Evolutionary conservation across 2,329 filamentous ascomycete genomes (phyloP), one percentile per base, ranked within the genome.

Genomic region (Penicillium sp.): DNA sequence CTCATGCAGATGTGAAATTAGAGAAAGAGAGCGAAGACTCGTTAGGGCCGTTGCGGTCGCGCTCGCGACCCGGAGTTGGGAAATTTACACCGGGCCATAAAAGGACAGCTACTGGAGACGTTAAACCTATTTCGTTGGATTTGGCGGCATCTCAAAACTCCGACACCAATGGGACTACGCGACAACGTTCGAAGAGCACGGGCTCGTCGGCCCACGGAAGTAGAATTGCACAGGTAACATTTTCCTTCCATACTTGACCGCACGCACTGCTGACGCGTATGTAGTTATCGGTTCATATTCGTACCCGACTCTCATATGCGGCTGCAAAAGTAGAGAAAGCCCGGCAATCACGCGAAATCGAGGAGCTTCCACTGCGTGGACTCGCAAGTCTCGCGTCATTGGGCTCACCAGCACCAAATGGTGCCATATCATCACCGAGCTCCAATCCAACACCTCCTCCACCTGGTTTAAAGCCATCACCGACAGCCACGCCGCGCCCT

Each of bases 301-400:
- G 85, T 63, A 84, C 89, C 41, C 86, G 89, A 59, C 77, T 97
- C 23, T 88, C 89, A 6, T 96, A 96, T 68, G 91, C 91, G 54
- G 93, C 95, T 79, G 79, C 94, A 64, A 96, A 95, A 69, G 86
- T 96, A 32, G 88, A 89, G 64, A 84, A 94, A 63, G 89, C 88
- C 48, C 93, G 89, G 85, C 86, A 95, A 69, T 79, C 84, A 40
- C 62, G 58, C 20, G 82, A 85, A 53, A 82, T 82, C 16, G 42
- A 50, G 10, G 50, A 57, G 29, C 37, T 46, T 32, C 39, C 51
- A 11, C 23, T 53, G 20, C 52, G 47, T 39, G 49, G 45, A 18
- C 41, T 50, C 8, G 49, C 53, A 39, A 56, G 35, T 28, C 10
- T 51, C 22, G 42, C 50, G 31, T 36, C 44, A 32, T 37, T 47